These are phyloP conservation scores for Mycena metata DNA, from an alignment of 768 basidiomycete species.

Conservation along the genomic window DNA sequence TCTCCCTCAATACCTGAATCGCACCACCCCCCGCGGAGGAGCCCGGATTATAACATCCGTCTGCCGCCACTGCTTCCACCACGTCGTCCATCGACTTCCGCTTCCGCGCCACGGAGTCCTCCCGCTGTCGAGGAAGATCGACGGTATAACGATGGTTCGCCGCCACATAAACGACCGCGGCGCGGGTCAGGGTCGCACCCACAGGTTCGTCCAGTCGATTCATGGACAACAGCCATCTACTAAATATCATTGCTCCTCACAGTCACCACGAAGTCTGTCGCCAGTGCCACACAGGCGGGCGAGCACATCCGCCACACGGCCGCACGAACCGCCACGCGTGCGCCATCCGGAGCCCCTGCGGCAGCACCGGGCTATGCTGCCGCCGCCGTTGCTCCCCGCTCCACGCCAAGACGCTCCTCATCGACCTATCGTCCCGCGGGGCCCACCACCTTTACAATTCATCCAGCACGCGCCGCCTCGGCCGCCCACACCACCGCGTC, in stretches of 20 bases:
- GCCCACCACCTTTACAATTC: slow-evolving; percentile 25
- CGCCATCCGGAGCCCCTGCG: background rate
- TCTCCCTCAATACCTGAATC: background rate
- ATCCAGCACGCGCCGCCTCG: slow-evolving; percentile 23
- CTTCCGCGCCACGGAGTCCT: slow-evolving; percentile 10
- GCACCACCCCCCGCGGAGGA: background rate
- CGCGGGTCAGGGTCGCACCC: slow-evolving; percentile 1
- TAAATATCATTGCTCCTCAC: background rate
- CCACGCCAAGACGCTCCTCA: background rate
- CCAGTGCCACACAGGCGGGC: background rate
- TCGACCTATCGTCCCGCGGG: background rate
- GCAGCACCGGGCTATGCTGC: background rate
- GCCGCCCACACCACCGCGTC: slow-evolving; percentile 9
- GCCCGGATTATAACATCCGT: slow-evolving; percentile 2
- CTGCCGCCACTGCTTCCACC: slow-evolving; percentile 5
- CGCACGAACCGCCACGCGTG: background rate
- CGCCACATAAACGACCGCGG: slow-evolving; percentile 27
- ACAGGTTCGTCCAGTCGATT: slow-evolving; percentile 4
- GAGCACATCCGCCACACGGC: background rate
- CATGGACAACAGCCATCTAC: background rate
- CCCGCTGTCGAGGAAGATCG: slow-evolving; percentile 1
- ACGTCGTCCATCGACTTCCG: background rate
- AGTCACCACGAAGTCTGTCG: slow-evolving; percentile 6
- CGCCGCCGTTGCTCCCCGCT: background rate
- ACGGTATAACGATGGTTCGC: slow-evolving; percentile 1